phyloP scores from a whole-genome alignment of 75 land plant species.

The Cunninghamia lanceolata region DNA sequence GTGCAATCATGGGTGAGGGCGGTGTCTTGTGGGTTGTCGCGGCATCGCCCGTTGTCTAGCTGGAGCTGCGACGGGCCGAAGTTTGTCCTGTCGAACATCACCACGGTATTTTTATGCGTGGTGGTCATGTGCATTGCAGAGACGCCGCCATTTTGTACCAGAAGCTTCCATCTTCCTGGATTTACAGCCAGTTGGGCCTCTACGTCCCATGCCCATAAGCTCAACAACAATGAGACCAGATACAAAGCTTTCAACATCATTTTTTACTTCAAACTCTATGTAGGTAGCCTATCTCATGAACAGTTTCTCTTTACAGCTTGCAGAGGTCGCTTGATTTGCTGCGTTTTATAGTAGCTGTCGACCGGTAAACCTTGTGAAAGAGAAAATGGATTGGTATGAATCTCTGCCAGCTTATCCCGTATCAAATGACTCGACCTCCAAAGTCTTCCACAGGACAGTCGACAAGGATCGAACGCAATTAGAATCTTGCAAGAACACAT shows the following conservation, averaged over 20 bases:
- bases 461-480: neutral
- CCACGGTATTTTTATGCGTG: conserved; percentile 18
- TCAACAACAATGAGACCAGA: neutral
- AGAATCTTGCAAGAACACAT: too few relatives aligned
- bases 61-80: conserved; percentile 57
- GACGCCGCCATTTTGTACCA: conserved; percentile 58
- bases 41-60: conserved; percentile 41
- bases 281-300: too few relatives aligned
- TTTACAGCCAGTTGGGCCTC: neutral
- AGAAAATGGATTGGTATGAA: too few relatives aligned
- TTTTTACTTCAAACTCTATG: too few relatives aligned
- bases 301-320: too few relatives aligned
- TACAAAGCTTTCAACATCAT: neutral
- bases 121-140: conserved; percentile 80
- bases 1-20: conserved; percentile 60
- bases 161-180: conserved; percentile 48
- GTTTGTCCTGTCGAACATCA: conserved; percentile 71
- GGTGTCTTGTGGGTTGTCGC: conserved; percentile 30
- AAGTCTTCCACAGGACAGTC: neutral
- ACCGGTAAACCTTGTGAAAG: too few relatives aligned
- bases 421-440: neutral
- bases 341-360: too few relatives aligned
- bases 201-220: neutral
- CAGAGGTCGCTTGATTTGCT: too few relatives aligned
- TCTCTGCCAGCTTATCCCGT: too few relatives aligned